These are phyloP conservation scores for Aspergillus aculeatinus DNA, from an alignment of 2,329 filamentous ascomycete genomes.

Conservation along the genomic window DNA sequence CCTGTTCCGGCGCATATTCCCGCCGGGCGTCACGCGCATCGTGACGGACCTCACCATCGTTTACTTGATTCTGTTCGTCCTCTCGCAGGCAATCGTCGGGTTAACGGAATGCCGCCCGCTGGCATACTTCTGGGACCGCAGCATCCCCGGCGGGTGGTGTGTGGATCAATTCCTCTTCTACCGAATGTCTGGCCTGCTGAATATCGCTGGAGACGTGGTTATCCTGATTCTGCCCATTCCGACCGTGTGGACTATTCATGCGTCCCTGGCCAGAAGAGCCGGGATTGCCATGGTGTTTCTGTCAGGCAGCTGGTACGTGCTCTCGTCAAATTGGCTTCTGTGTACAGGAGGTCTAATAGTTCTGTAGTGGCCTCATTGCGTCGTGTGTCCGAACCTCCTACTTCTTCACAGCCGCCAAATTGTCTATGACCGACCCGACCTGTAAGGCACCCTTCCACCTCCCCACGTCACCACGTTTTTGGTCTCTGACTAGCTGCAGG, in stretches of 20 bases:
- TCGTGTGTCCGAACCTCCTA: background rate
- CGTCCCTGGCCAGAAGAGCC: background rate
- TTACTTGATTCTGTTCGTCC: background rate
- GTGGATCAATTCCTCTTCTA: background rate
- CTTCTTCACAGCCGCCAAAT: background rate
- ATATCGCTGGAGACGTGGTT: background rate
- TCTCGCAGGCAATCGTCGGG: background rate
- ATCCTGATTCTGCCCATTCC: background rate
- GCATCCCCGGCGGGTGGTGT: background rate
- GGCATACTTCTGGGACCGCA: background rate
- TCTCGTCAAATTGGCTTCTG: background rate
- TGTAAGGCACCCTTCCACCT: background rate
- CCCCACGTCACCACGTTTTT: background rate
- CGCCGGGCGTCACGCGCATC: background rate
- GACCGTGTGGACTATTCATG: constrained; percentile 2
- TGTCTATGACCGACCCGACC: background rate
- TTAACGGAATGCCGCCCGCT: background rate
- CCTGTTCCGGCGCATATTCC: background rate
- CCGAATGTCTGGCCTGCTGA: background rate
- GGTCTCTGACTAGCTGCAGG: background rate
- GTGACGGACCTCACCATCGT: background rate
- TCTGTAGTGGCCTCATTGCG: background rate
- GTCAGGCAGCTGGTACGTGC: background rate
- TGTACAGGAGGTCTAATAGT: background rate
- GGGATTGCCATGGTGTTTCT: constrained; percentile 1